Base-by-base conservation (phyloP, 371 early-diverging fungal genomes). In the Mucor racemosus region DNA sequence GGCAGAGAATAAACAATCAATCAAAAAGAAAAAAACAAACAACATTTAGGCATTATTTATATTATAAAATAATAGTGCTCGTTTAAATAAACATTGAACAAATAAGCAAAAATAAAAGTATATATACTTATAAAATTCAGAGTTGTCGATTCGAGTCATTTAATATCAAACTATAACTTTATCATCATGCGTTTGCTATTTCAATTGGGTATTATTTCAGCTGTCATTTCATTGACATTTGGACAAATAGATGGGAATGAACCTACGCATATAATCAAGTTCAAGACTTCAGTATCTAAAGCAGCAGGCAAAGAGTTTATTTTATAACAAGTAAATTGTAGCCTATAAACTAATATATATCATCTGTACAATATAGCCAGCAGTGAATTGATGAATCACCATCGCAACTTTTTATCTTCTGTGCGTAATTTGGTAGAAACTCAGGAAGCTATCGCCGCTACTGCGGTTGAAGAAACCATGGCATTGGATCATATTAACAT, bases 211-310 rank as follows among this genome's bases (percentile, higher is more conserved):
- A 36, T 60, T 40, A 40, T 69, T 13, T 60, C 62, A 14, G 36
- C 61, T 55, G 57, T 61, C n/a, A 40, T 57, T 48, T 8, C 34
- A 13, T 48, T 64, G 38, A 53, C 39, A 4, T 55, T 42, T 59
- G 58, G 55, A 17, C 66, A 63, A 46, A 44, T 58, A 10, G 62
- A 65, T 13, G 57, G 41, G 14, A 53, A 63, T 26, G 73, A 73
- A 8, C 68, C 73, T 17, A 68, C 73, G 7, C 73, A 73, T 19
- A 73, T 73, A 3, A 65, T 73, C 21, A 68, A 65, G 42, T 73
- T 73, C 42, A 73, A 66, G 54, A 40, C 65, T 11, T 42, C 54
- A 35, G 60, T 68, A 8, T 44, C 58, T 17, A 59, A 40, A 19
- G 14, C 34, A 5, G 40, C 55, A 63, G 69, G 73, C 62, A 68